Conservation (phyloP, 805 yeast genomes). For the Saturnispora hagleri region DNA sequence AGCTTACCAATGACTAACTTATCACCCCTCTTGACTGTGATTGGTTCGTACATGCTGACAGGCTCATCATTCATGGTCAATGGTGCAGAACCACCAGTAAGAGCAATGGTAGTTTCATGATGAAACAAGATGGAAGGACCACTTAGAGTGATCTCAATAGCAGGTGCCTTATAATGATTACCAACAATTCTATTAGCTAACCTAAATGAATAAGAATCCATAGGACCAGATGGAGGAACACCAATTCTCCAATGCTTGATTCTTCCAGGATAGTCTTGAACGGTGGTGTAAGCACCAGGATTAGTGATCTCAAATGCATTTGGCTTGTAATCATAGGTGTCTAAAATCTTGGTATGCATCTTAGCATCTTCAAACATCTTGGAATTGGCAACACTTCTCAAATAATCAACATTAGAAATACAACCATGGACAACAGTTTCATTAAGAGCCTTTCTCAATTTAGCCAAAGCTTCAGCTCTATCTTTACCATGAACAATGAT, state of each 20-base stretch:
- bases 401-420: slow-evolving; percentile 80
- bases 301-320: slow-evolving; percentile 73
- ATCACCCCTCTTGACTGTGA: slow-evolving; percentile 65
- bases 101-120: slow-evolving; percentile 62
- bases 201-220: slow-evolving; percentile 89
- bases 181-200: slow-evolving; percentile 88
- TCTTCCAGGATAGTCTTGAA: slow-evolving; percentile 94
- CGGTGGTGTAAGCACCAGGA: slow-evolving; percentile 95
- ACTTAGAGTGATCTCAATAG: slow-evolving; percentile 75
- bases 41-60: slow-evolving; percentile 63
- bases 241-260: slow-evolving; percentile 82
- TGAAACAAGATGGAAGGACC: slow-evolving; percentile 89
- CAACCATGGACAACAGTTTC: slow-evolving; percentile 88
- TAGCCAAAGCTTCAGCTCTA: slow-evolving; percentile 72
- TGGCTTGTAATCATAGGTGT: slow-evolving; percentile 69
- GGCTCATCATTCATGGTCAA: slow-evolving; percentile 55
- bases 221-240: slow-evolving; percentile 98
- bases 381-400: slow-evolving; percentile 77
- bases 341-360: slow-evolving; percentile 83
- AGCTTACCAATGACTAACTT: slow-evolving; percentile 75
- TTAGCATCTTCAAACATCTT: slow-evolving; percentile 74
- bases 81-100: slow-evolving; percentile 70
- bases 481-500: slow-evolving; percentile 91
- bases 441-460: slow-evolving; percentile 69
- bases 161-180: slow-evolving; percentile 73